These are phyloP conservation scores for Helotiales sp. DNA, from an alignment of 2,329 filamentous ascomycete genomes.

Conservation along the genomic window DNA sequence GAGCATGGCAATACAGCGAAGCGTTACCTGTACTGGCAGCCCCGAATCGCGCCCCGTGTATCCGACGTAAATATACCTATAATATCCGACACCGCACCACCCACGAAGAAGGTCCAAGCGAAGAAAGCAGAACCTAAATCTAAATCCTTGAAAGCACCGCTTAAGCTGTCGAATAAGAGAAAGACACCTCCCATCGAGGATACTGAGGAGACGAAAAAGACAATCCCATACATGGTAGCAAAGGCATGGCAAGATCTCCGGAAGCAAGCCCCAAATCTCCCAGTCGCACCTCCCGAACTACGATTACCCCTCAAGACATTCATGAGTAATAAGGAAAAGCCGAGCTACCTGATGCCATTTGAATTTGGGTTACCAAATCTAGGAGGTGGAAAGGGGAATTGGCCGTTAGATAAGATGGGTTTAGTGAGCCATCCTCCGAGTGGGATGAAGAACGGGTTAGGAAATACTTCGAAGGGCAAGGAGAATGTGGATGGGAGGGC, in stretches of 20 bases:
- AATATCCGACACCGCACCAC: background rate
- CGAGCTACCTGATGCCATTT: conserved; percentile 9
- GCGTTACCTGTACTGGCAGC: conserved; percentile 22
- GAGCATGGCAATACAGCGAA: conserved; percentile 15
- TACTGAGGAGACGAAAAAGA: background rate
- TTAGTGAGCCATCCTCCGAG: conserved; percentile 21
- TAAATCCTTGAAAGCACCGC: background rate
- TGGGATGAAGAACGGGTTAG: conserved; percentile 12
- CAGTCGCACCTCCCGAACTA: conserved; percentile 4
- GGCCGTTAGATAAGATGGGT: conserved; percentile 16
- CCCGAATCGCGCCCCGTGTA: conserved; percentile 1
- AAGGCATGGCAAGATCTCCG: conserved; percentile 3
- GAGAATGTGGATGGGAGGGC: no score
- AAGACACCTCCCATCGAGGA: background rate
- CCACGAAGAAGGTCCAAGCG: background rate
- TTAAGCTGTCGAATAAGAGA: background rate
- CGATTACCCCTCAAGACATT: conserved; percentile 5
- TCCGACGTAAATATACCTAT: background rate
- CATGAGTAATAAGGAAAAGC: background rate
- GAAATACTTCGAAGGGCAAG: conserved; percentile 8
- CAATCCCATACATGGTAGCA: background rate
- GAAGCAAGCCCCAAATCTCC: background rate
- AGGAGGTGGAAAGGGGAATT: background rate
- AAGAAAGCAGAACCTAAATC: background rate
- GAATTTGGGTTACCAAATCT: conserved; percentile 17